phyloP scores from a whole-genome alignment of 306 rosid species.

The Sindora glabra region DNA sequence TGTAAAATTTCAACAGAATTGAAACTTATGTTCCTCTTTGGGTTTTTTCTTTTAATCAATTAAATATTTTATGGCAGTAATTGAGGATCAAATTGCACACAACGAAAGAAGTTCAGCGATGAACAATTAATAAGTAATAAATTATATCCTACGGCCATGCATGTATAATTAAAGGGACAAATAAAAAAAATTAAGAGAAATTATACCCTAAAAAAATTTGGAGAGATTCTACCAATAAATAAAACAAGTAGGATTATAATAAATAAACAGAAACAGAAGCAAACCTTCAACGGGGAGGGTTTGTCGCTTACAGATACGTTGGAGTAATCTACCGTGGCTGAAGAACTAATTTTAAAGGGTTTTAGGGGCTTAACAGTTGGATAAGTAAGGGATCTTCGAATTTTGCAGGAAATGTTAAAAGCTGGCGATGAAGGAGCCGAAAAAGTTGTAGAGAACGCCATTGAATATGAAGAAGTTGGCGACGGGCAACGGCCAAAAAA shows the following conservation, averaged over 20 bases:
- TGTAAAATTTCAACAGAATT: not conserved
- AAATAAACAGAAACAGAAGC: not conserved
- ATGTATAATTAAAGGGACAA: no score
- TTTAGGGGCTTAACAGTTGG: slow-evolving; percentile 22
- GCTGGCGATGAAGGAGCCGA: slow-evolving; percentile 41
- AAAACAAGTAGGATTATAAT: no score
- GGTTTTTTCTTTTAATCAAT: not conserved
- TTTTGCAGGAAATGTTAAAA: slow-evolving; percentile 24
- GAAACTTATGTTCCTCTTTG: not conserved
- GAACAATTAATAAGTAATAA: no score
- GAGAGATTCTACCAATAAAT: not conserved
- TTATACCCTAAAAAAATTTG: no score
- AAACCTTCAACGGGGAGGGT: slow-evolving; percentile 63
- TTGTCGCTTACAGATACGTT: slow-evolving; percentile 43
- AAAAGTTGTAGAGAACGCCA: slow-evolving; percentile 65
- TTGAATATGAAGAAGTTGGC: slow-evolving; percentile 21
- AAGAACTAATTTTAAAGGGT: slow-evolving; percentile 53
- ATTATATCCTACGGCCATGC: no score
- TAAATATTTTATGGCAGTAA: not conserved
- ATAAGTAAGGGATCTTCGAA: slow-evolving; percentile 30
- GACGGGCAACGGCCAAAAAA: no score
- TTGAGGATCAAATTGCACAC: not conserved
- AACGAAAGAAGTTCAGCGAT: not conserved
- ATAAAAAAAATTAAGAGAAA: no score
- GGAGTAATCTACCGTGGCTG: slow-evolving; percentile 69